Evolutionary conservation across 83 land plant species (phyloP).

Genomic region (Picea abies): DNA sequence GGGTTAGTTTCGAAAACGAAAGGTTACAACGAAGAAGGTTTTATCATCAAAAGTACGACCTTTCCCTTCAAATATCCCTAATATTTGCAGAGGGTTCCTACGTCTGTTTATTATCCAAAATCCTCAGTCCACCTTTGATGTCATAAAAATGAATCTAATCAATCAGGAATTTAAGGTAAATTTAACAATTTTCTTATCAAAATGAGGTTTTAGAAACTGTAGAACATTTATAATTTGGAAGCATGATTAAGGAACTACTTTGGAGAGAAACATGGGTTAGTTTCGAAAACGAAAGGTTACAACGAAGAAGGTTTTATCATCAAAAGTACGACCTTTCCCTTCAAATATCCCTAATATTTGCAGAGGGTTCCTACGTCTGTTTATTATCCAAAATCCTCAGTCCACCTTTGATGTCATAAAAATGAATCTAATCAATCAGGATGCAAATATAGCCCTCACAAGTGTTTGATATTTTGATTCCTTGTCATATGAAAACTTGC

Average conservation of each 20-base stretch:
- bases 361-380: background rate
- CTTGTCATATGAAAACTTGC: too few species aligned
- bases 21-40: background rate
- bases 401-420: background rate
- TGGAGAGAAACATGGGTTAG: background rate
- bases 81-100: background rate
- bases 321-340: background rate
- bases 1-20: background rate
- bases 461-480: background rate
- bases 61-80: background rate
- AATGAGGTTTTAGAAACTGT: background rate
- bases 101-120: background rate
- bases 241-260: too few species aligned
- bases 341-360: background rate
- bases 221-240: background rate
- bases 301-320: background rate
- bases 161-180: too few species aligned
- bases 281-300: background rate
- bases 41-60: background rate
- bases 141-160: background rate
- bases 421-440: background rate
- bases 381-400: background rate
- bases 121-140: background rate
- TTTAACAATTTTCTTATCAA: too few species aligned
- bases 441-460: background rate